These are phyloP conservation scores for Areca catechu DNA, from an alignment of 176 grass and related monocot genomes.

Conservation along the genomic window DNA sequence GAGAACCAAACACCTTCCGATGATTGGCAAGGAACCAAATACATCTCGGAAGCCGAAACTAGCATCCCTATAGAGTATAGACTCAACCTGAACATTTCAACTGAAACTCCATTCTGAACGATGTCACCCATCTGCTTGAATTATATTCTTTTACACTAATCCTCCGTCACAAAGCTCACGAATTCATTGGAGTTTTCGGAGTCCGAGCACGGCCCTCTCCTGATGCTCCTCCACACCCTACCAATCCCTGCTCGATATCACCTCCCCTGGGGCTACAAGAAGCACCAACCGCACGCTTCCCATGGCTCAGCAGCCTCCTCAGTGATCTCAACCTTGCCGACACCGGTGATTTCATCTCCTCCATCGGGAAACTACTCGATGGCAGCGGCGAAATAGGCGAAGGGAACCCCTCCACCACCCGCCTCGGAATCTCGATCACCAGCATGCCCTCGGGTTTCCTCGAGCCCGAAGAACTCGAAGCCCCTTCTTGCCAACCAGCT, in stretches of 20 bases:
- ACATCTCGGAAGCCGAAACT: too few relatives aligned
- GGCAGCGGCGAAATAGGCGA: slow-evolving; percentile 2
- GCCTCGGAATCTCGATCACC: slow-evolving; percentile 15
- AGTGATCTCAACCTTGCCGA: slow-evolving; percentile 1
- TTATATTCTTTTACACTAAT: too few relatives aligned
- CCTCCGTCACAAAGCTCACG: background rate
- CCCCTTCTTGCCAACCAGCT: background rate
- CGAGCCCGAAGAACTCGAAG: background rate
- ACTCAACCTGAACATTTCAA: too few relatives aligned
- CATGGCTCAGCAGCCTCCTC: slow-evolving; percentile 4
- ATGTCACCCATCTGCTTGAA: too few relatives aligned
- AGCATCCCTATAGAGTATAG: too few relatives aligned
- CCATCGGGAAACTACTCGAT: background rate
- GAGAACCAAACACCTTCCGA: too few relatives aligned
- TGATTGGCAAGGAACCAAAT: too few relatives aligned
- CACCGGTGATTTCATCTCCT: slow-evolving; percentile 3
- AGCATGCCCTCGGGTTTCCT: background rate
- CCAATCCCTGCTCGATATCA: slow-evolving; percentile 4
- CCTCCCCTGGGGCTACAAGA: slow-evolving; percentile 3
- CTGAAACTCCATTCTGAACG: too few relatives aligned
- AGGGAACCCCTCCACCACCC: background rate
- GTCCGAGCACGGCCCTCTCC: background rate
- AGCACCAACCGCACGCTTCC: background rate
- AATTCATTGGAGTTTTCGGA: background rate
- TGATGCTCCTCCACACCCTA: too few relatives aligned